A percentile compares a stretch with the other conserved stretches of the same genome.
Conservation (phyloP, 441 rosid species). For the Eruca vesicaria region DNA sequence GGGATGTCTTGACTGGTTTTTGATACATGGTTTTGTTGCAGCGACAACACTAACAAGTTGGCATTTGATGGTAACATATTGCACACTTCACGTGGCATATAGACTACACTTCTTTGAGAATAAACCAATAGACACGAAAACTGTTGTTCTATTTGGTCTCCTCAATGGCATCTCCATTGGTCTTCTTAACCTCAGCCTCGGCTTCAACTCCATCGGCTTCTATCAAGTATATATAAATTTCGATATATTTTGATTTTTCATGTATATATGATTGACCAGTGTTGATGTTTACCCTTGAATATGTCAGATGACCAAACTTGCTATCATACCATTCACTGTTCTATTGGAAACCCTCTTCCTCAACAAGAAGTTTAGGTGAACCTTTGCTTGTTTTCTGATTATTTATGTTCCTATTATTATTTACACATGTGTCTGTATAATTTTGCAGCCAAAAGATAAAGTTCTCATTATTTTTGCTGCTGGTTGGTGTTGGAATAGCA, state of each 20-base stretch:
- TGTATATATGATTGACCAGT: not conserved
- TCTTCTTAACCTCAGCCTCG: conserved; percentile 87
- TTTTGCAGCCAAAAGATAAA: conserved; percentile 80
- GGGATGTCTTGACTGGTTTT: not conserved
- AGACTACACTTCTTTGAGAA: conserved; percentile 80
- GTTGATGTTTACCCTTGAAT: conserved; percentile 9
- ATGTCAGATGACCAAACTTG: conserved; percentile 94
- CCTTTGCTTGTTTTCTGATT: not conserved
- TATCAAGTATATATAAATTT: conserved; percentile 63
- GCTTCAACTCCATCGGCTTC: conserved; percentile 95
- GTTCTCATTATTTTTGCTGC: conserved; percentile 61
- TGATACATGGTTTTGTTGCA: conserved; percentile 26
- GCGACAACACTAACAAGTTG: conserved; percentile 98
- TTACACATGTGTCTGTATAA: not conserved
- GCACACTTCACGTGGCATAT: conserved; percentile 85
- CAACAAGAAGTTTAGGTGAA: conserved; percentile 83
- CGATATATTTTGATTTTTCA: not conserved
- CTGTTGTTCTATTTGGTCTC: conserved; percentile 90
- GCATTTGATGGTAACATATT: conserved; percentile 93
- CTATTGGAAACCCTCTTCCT: conserved; percentile 85
- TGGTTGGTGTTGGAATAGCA: conserved; percentile 90
- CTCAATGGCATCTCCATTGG: conserved; percentile 97
- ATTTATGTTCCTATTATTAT: not conserved
- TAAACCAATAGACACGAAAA: conserved; percentile 75
- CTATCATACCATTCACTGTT: conserved; percentile 96